These are phyloP conservation scores for Flaveria brownii DNA, from an alignment of 129 eudicot genomes.

Conservation along the genomic window DNA sequence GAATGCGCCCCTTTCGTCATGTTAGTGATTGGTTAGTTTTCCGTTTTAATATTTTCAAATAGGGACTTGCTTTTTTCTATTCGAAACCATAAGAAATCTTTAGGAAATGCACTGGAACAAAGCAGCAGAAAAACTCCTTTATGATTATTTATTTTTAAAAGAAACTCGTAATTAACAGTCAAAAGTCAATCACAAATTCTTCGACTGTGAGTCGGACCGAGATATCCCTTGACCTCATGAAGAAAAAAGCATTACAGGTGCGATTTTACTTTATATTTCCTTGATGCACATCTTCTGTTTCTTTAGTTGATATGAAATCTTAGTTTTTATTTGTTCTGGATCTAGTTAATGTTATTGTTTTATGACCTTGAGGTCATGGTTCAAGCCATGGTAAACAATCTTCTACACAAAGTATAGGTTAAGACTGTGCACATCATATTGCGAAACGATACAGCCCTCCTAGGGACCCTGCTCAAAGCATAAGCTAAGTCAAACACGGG, in stretches of 20 bases:
- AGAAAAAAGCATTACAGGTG: slow-evolving; percentile 9
- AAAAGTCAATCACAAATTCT: not conserved
- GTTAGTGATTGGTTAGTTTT: not conserved
- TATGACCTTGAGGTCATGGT: too few relatives aligned
- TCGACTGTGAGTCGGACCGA: not conserved
- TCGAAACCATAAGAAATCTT: not conserved
- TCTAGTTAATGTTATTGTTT: not conserved
- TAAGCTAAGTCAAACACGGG: too few relatives aligned
- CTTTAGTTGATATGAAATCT: not conserved
- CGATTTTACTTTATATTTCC: not conserved
- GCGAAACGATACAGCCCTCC: too few relatives aligned
- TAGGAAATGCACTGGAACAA: not conserved
- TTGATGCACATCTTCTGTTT: not conserved
- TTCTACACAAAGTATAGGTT: too few relatives aligned
- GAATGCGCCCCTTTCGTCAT: not conserved
- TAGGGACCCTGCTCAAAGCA: too few relatives aligned
- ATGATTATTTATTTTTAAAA: not conserved
- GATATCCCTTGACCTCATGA: not conserved
- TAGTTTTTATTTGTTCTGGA: not conserved
- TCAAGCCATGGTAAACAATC: too few relatives aligned
- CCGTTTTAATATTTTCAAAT: not conserved
- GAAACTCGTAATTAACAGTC: not conserved
- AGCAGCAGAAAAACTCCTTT: not conserved
- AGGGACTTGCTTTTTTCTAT: not conserved
- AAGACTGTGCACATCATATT: too few relatives aligned